A percentile compares a stretch with the other conserved stretches of the same genome.
Conservation (phyloP, 805 yeast genomes). For the Schwanniomyces polymorphus region DNA sequence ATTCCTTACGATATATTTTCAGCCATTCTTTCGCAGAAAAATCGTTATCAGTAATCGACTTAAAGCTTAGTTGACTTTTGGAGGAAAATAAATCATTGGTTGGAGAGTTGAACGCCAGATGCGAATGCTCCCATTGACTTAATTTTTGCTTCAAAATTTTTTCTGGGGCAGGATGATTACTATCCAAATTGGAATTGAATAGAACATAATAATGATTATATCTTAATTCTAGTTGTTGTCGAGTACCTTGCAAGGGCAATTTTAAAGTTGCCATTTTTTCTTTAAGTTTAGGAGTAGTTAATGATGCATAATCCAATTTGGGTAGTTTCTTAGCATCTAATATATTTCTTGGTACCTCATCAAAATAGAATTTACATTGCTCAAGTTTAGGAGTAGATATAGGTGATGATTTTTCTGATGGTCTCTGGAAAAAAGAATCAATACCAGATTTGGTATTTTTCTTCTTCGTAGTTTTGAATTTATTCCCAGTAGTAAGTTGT, state of each 20-base stretch:
- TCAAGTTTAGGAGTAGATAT: conserved; percentile 6
- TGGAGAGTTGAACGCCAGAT: conserved; percentile 28
- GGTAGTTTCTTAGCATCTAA: conserved; percentile 47
- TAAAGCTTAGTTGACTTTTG: conserved; percentile 18
- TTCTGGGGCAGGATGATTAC: conserved; percentile 61
- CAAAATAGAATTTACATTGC: conserved; percentile 30
- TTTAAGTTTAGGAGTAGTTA: conserved; percentile 60
- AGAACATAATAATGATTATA: conserved; percentile 75
- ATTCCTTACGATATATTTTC: conserved; percentile 37
- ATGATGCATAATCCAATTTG: conserved; percentile 61
- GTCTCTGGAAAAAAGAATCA: conserved; percentile 29
- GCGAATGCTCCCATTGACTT: conserved; percentile 63
- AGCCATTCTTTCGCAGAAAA: conserved; percentile 49
- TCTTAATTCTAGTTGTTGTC: conserved; percentile 63
- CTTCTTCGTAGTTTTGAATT: conserved; percentile 6
- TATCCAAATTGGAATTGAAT: conserved; percentile 81
- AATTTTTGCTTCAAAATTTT: conserved; percentile 55
- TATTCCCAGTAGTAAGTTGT: conserved; percentile 1
- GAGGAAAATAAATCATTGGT: conserved; percentile 22
- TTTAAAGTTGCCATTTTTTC: conserved; percentile 55
- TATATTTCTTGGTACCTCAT: conserved; percentile 24
- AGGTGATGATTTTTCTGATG: conserved; percentile 5
- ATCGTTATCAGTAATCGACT: conserved; percentile 43
- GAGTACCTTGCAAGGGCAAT: conserved; percentile 62
- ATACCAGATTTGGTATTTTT: conserved; percentile 17